These are phyloP conservation scores for Prunus persica DNA, from an alignment of 306 rosid genomes.

Conservation along the genomic window Prunus_persica_NCBIv2 NC_034014.1:4650001-4650500, in stretches of 20 bases:
- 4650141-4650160: not conserved
- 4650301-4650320: not conserved
- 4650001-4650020: too few relatives aligned
- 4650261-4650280: not conserved
- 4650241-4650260: not conserved
- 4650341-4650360: not conserved
- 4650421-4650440: constrained; percentile 61
- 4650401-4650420: constrained; percentile 6
- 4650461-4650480: constrained; percentile 76
- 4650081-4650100: not conserved
- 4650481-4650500: constrained; percentile 96
- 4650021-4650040: too few relatives aligned
- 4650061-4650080: not conserved
- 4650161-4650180: not conserved
- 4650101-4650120: not conserved
- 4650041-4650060: too few relatives aligned
- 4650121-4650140: not conserved
- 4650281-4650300: not conserved
- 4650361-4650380: not conserved
- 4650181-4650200: not conserved
- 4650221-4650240: not conserved
- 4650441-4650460: constrained; percentile 92
- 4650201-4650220: not conserved
- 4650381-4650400: not conserved
- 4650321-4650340: not conserved